Base-by-base conservation (phyloP, 352 stramenopile species). In the Poterioochromonas sp. region DNA sequence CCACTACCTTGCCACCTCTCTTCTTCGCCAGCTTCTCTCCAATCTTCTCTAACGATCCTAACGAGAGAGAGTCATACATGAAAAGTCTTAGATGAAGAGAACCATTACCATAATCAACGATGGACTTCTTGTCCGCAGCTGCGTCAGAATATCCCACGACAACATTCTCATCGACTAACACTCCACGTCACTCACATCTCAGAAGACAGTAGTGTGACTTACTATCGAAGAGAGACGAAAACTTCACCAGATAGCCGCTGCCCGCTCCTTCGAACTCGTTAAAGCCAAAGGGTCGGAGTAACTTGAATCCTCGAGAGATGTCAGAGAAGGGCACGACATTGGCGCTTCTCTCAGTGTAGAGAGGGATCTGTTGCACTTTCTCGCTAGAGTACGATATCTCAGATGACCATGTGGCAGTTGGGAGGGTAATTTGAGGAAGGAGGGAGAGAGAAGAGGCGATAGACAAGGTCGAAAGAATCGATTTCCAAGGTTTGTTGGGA, bases 91-190 rank as follows among this genome's bases (percentile, higher is more conserved):
- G 5, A 51, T 20, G 5, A 51, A 51, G 18, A 18, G 18, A 51
- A 51, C 18, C 5, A 51, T 51, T 51, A 51, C 51, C 51, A 32
- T 62, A 62, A 62, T 32, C 26, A 22, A 29, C 26, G 8, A 62
- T 29, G 8, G 15, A 34, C 2, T 12, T 32, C 29, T 62, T 62
- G 51, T 62, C 51, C 8, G 51, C 51, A 32, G 51, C 8, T 62
- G 51, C 51, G 2, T 8, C 51, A 22, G 26, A 22, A 8, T 2
- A 34, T 32, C 51, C 51, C 8, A 62, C 51, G 2, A 62, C 51
- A 32, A 62, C 51, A 32, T 62, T 62, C 51, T 62, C 51, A 32
- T 62, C 51, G 15, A 62, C 51, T 62, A 32, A 62, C 5, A 62
- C 29, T 32, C 12, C 8, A n/a, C n/a, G n/a, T n/a, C n/a, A n/a